These are phyloP conservation scores for Barbatosphaeria neglecta DNA, from an alignment of 495 filamentous ascomycete species.

Conservation along the genomic window DNA sequence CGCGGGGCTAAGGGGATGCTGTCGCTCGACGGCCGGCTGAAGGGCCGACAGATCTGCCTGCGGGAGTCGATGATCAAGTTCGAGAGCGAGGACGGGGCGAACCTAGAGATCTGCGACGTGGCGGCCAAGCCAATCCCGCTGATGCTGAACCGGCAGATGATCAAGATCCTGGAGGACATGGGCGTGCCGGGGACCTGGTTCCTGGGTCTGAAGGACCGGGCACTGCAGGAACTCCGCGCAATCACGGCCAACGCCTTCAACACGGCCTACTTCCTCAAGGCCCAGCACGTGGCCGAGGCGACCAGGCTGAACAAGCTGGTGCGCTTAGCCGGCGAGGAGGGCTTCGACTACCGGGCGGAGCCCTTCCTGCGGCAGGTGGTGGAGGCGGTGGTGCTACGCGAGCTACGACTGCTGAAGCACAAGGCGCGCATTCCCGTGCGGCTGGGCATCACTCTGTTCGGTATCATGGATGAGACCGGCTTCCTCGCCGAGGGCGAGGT, in stretches of 20 bases:
- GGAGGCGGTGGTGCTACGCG: slow-evolving; percentile 50
- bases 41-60: slow-evolving; percentile 42
- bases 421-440: slow-evolving; percentile 58
- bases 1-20: slow-evolving; percentile 65
- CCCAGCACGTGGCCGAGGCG: slow-evolving; percentile 39
- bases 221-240: slow-evolving; percentile 43
- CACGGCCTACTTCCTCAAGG: slow-evolving; percentile 50
- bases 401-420: slow-evolving; percentile 64
- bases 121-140: slow-evolving; percentile 52
- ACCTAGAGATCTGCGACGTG: slow-evolving; percentile 66
- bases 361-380: slow-evolving; percentile 51
- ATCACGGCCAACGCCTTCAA: slow-evolving; percentile 43
- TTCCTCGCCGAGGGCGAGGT: slow-evolving; percentile 55
- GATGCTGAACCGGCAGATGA: slow-evolving; percentile 62
- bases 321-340: slow-evolving; percentile 35
- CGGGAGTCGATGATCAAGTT: slow-evolving; percentile 75
- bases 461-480: slow-evolving; percentile 74
- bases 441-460: slow-evolving; percentile 60
- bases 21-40: slow-evolving; percentile 47
- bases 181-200: slow-evolving; percentile 43
- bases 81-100: slow-evolving; percentile 30
- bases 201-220: slow-evolving; percentile 43
- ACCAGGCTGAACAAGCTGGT: slow-evolving; percentile 50
- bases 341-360: slow-evolving; percentile 51
- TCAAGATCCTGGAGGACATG: slow-evolving; percentile 76